Base-by-base conservation (phyloP, 202 grass and related monocot species). In the Cymbopogon flexuosus region DNA sequence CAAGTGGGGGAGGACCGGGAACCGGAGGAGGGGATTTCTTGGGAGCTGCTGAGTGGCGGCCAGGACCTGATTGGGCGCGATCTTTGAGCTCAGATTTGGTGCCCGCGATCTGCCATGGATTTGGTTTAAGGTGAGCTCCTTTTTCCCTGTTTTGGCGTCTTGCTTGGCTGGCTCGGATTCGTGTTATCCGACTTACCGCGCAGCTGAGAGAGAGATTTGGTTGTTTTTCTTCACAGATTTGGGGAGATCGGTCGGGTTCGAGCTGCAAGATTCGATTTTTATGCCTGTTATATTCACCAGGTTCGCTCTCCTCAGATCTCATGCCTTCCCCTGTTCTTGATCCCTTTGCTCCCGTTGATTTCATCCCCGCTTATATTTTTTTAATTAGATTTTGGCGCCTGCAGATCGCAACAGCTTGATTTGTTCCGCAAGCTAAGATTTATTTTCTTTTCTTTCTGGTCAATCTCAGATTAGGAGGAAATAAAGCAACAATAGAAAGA, bases 201-300 rank as follows among this genome's bases (percentile, higher is more conserved):
- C 52, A 1, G 54, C 51, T 62, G 41, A 77, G 41, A 71, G 8
- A 77, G 16, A 77, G 56, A 77, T 85, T 78, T 58, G 60, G 65
- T 24, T 65, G 34, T 9, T 13, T 40, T 12, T 13, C 42, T 11
- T 41, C 23, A 3, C 64, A 29, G 45, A 60, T 62, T 78, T 78
- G 35, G 39, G 42, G 71, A 51, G 84, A 77, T 87, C 78, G 78
- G 64, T 33, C 72, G 67, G 74, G 62, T 59, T 63, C 74, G 68
- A 27, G 79, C 27, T 29, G 40, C 33, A 64, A 85, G 73, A 84
- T 87, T 80, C 56, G 37, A 19, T 76, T 90, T 81, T 82, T 81
- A 23, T 34, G 73, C 45, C 27, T 73, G 68, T 69, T 85, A 62
- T 56, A 11, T 36, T 52, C 22, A 51, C 37, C 13, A 62, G 51